These are phyloP conservation scores for Fusarium sp. DNA, from an alignment of 2,329 filamentous ascomycete genomes.

Conservation along the genomic window DNA sequence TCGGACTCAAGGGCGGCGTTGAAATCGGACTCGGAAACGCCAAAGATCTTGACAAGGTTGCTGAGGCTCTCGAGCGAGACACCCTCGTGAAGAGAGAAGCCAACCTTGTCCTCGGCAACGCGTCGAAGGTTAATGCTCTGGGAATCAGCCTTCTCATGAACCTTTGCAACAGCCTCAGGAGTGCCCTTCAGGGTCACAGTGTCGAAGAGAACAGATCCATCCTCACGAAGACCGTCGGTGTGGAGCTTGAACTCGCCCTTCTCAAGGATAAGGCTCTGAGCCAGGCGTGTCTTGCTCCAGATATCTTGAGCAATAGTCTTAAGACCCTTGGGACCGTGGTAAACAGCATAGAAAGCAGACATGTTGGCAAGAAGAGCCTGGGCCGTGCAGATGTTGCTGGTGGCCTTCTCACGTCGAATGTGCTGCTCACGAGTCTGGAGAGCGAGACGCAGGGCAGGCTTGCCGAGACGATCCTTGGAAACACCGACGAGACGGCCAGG, in stretches of 20 bases:
- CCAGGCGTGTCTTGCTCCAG: conserved; percentile 75
- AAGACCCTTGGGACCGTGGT: conserved; percentile 88
- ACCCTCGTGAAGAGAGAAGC: conserved; percentile 52
- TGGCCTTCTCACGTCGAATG: conserved; percentile 95
- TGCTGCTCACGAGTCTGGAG: conserved; percentile 96
- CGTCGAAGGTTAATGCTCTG: conserved; percentile 49
- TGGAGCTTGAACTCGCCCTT: conserved; percentile 73
- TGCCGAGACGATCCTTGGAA: conserved; percentile 88
- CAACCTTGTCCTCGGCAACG: conserved; percentile 50
- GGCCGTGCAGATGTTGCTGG: conserved; percentile 96
- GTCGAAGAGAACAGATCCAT: conserved; percentile 78
- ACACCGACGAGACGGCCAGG: conserved; percentile 90
- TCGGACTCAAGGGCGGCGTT: conserved; percentile 47
- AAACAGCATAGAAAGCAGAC: conserved; percentile 93
- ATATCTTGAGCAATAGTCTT: conserved; percentile 86
- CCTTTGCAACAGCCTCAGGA: conserved; percentile 44
- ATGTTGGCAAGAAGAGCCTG: conserved; percentile 96
- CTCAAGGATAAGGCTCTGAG: conserved; percentile 62
- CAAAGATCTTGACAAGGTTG: conserved; percentile 45
- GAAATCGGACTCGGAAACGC: conserved; percentile 46
- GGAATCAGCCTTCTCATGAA: conserved; percentile 41
- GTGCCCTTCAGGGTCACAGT: conserved; percentile 77
- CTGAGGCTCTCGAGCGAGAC: conserved; percentile 43
- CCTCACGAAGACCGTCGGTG: conserved; percentile 67
- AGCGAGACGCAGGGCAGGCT: conserved; percentile 70